Evolutionary conservation across 768 basidiomycete species (phyloP).

Genomic region (Auricularia heimuer): DNA sequence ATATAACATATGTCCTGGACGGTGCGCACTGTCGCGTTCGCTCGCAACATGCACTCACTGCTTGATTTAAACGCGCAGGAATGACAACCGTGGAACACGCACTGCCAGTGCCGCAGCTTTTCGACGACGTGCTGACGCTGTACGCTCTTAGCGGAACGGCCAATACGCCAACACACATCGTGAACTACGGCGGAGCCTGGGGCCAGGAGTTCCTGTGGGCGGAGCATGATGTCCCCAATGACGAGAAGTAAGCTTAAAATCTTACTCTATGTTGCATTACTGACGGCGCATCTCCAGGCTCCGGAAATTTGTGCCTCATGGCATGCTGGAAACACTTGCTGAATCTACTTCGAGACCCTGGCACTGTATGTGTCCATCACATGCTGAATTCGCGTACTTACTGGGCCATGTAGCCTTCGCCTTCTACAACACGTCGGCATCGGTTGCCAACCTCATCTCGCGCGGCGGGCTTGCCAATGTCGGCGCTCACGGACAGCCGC

Average conservation of each 20-base stretch:
- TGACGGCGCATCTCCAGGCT: slow-evolving; percentile 30
- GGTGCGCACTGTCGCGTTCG: slow-evolving; percentile 27
- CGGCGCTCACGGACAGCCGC: slow-evolving; percentile 58
- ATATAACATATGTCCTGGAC: slow-evolving; percentile 68
- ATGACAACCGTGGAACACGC: slow-evolving; percentile 73
- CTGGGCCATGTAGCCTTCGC: slow-evolving; percentile 33
- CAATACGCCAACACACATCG: slow-evolving; percentile 63
- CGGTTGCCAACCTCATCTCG: slow-evolving; percentile 58
- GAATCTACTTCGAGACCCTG: slow-evolving; percentile 52
- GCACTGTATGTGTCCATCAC: slow-evolving; percentile 35
- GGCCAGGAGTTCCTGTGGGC: slow-evolving; percentile 69
- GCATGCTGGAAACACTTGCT: slow-evolving; percentile 46
- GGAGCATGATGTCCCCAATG: slow-evolving; percentile 49
- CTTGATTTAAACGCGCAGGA: slow-evolving; percentile 26
- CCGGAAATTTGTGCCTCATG: slow-evolving; percentile 54
- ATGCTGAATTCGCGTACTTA: not conserved
- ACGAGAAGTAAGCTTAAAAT: slow-evolving; percentile 62
- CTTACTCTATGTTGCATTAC: not conserved
- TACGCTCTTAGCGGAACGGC: slow-evolving; percentile 62
- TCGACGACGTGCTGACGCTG: slow-evolving; percentile 55
- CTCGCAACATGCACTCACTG: too few relatives aligned
- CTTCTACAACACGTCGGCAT: slow-evolving; percentile 58
- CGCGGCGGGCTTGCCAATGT: slow-evolving; percentile 54
- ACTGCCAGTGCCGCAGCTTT: slow-evolving; percentile 52
- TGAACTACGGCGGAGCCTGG: slow-evolving; percentile 63